Evolutionary conservation across 768 basidiomycete genomes (phyloP).

Genomic region (Russula vinacea): DNA sequence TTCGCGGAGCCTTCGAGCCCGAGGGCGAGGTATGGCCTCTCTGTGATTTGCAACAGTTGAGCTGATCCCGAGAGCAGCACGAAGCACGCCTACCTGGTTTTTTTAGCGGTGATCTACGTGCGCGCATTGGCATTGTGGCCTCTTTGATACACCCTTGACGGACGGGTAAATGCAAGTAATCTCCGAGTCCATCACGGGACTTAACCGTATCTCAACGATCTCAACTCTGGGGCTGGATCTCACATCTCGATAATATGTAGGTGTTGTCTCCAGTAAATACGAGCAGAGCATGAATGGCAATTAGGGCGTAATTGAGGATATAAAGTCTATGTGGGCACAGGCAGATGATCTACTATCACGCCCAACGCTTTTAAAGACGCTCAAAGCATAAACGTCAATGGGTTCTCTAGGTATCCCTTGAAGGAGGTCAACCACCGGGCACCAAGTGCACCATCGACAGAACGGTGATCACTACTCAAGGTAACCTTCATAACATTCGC

Average conservation of each 20-base stretch:
- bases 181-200: neutral
- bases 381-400: slow-evolving; percentile 94
- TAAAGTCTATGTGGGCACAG: slow-evolving; percentile 24
- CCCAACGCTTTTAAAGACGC: slow-evolving; percentile 16
- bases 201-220: too few relatives aligned
- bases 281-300: slow-evolving; percentile 13
- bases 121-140: slow-evolving; percentile 22
- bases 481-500: slow-evolving; percentile 94
- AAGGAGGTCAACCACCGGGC: slow-evolving; percentile 91
- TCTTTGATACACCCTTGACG: neutral
- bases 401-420: slow-evolving; percentile 96
- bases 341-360: slow-evolving; percentile 10
- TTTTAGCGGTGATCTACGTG: slow-evolving; percentile 24
- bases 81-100: slow-evolving; percentile 22
- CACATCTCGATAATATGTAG: neutral
- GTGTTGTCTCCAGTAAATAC: slow-evolving; percentile 5
- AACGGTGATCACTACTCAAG: slow-evolving; percentile 90
- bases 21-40: slow-evolving; percentile 74
- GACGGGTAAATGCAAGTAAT: too few relatives aligned
- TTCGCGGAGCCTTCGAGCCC: slow-evolving; percentile 98
- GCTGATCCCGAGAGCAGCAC: neutral
- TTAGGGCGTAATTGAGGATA: slow-evolving; percentile 28
- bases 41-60: slow-evolving; percentile 38
- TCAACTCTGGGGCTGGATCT: neutral
- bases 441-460: slow-evolving; percentile 93